Evolutionary conservation across 345 rosid genomes (phyloP).

Genomic region (Camelina neglecta): DNA sequence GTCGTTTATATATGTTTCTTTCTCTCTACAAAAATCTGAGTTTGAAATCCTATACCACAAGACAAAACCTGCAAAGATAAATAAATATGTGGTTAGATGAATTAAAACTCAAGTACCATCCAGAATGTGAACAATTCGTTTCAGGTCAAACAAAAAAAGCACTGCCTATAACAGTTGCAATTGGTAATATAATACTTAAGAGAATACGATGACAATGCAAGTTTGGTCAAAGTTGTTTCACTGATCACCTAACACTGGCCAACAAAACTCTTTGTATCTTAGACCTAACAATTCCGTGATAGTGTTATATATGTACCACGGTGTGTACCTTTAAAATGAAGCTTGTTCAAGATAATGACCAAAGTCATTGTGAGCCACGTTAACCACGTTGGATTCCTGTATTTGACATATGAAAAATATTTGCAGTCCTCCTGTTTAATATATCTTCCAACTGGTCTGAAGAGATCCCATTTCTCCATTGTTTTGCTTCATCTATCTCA

Average conservation of each 20-base stretch:
- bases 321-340: conserved; percentile 38
- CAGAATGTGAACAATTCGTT: conserved; percentile 22
- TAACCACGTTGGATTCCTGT: conserved; percentile 40
- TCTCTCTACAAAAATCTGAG: conserved; percentile 34
- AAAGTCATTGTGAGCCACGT: conserved; percentile 23
- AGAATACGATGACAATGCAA: conserved; percentile 6
- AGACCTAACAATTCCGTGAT: not conserved
- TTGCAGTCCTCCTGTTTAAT: conserved; percentile 60
- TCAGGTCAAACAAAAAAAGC: conserved; percentile 15
- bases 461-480: conserved; percentile 58
- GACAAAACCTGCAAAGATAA: conserved; percentile 46
- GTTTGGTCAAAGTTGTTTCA: conserved; percentile 14
- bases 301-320: not conserved
- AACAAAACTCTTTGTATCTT: conserved; percentile 1
- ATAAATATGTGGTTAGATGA: conserved; percentile 22
- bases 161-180: conserved; percentile 7
- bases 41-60: conserved; percentile 27
- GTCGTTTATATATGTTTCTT: conserved; percentile 20
- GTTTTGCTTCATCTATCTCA: conserved; percentile 79
- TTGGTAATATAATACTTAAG: conserved; percentile 1
- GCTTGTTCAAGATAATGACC: conserved; percentile 36
- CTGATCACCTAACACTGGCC: conserved; percentile 22
- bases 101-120: conserved; percentile 23
- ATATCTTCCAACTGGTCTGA: conserved; percentile 76
- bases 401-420: conserved; percentile 57